phyloP scores from a whole-genome alignment of 228 moss, liverwort and hornwort species.

The Sphagnum magellanicum region DNA sequence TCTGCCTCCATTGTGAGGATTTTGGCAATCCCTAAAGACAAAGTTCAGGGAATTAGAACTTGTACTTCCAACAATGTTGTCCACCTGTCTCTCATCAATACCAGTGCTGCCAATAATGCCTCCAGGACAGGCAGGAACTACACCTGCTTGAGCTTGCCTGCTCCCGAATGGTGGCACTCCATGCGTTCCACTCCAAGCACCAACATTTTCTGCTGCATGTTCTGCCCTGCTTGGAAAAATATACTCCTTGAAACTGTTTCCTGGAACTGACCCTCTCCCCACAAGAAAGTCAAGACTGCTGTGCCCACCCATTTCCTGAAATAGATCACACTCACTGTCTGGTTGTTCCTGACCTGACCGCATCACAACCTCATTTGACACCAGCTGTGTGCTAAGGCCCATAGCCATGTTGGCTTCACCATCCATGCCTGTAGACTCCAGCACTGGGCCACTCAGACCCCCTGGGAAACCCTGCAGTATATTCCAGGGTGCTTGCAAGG shows the following conservation, averaged over 20 bases:
- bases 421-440: slow-evolving; percentile 14
- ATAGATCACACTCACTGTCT: slow-evolving; percentile 37
- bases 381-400: slow-evolving; percentile 60
- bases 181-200: slow-evolving; percentile 32
- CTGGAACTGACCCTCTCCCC: slow-evolving; percentile 28
- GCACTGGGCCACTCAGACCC: slow-evolving; percentile 7
- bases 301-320: slow-evolving; percentile 24
- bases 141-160: slow-evolving; percentile 29
- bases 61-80: slow-evolving; percentile 10
- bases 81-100: slow-evolving; percentile 10
- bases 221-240: slow-evolving; percentile 35
- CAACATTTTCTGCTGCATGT: slow-evolving; percentile 27
- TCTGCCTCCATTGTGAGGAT: slow-evolving; percentile 11
- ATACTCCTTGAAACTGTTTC: slow-evolving; percentile 20
- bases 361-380: slow-evolving; percentile 63
- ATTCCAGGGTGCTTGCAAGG: slow-evolving; percentile 17
- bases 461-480: slow-evolving; percentile 8
- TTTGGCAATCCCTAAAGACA: slow-evolving; percentile 34
- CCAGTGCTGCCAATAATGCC: slow-evolving; percentile 23
- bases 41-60: slow-evolving; percentile 9
- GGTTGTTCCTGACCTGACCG: slow-evolving; percentile 50
- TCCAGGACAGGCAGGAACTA: slow-evolving; percentile 12
- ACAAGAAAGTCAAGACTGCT: slow-evolving; percentile 42
- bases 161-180: slow-evolving; percentile 35
- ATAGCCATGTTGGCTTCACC: slow-evolving; percentile 36